phyloP scores from a whole-genome alignment of 2,329 filamentous ascomycete species.

The Fusarium solani-melongenae region DNA sequence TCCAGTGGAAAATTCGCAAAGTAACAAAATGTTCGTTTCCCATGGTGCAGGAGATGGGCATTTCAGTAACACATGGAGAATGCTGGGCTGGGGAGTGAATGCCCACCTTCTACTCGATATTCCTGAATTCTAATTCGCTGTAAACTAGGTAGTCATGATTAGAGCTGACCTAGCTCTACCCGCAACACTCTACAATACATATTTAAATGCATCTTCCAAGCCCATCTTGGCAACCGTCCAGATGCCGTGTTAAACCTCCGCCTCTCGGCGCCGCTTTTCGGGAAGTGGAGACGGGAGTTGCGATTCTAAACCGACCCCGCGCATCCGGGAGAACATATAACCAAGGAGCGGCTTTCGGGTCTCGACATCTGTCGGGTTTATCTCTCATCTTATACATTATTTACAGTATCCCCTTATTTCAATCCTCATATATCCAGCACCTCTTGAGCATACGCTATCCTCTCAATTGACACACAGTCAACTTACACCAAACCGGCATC shows the following conservation, averaged over 20 bases:
- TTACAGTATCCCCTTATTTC: background rate
- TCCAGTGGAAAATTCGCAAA: background rate
- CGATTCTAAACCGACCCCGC: constrained; percentile 39
- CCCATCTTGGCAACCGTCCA: background rate
- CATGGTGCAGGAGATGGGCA: background rate
- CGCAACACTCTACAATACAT: background rate
- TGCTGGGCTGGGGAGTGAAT: background rate
- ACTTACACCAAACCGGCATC: constrained; percentile 29
- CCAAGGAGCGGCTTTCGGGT: constrained; percentile 30
- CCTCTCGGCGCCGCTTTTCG: constrained; percentile 38
- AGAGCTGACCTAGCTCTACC: background rate
- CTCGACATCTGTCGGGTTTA: background rate
- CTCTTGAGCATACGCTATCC: background rate
- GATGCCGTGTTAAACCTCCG: constrained; percentile 25
- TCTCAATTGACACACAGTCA: background rate
- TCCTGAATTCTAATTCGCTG: background rate
- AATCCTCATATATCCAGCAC: background rate
- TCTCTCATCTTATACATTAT: background rate
- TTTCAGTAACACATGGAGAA: background rate
- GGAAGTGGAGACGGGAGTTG: constrained; percentile 45
- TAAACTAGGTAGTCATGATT: background rate
- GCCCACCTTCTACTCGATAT: background rate
- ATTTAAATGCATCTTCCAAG: background rate
- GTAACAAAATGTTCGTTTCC: background rate
- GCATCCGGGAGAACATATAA: constrained; percentile 44